A percentile compares a stretch with the other conserved stretches of the same genome.
phyloP scores from a whole-genome alignment of 2,329 filamentous ascomycete genomes.

The Didymella pinodella region DNA sequence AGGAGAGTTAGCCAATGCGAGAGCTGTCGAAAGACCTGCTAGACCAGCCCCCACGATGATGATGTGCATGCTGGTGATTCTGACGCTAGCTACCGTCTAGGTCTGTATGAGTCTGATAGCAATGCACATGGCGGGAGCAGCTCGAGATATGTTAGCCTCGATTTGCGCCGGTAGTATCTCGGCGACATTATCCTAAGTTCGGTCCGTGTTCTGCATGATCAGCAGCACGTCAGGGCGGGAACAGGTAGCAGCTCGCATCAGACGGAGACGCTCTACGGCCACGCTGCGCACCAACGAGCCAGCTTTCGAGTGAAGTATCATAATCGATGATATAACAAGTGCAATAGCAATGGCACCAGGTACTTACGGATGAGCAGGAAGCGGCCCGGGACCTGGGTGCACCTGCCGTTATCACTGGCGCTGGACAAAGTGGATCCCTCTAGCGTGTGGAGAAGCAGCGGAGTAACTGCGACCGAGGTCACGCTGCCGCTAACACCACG shows the following conservation, averaged over 20 bases:
- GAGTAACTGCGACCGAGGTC: constrained; percentile 18
- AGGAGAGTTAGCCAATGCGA: constrained; percentile 9
- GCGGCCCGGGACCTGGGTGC: not conserved
- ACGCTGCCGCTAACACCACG: constrained; percentile 14
- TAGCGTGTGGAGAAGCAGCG: constrained; percentile 16
- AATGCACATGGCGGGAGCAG: not conserved
- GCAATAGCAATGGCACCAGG: not conserved
- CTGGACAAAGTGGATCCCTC: not conserved
- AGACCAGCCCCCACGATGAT: constrained; percentile 17
- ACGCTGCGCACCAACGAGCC: not conserved
- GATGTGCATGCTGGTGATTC: constrained; percentile 4
- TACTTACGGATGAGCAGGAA: not conserved
- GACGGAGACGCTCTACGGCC: not conserved
- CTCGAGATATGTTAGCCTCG: not conserved
- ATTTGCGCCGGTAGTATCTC: not conserved
- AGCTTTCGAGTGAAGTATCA: not conserved
- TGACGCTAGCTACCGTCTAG: not conserved
- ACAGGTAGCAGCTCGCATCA: not conserved
- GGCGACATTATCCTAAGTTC: constrained; percentile 7
- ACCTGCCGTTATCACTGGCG: constrained; percentile 4
- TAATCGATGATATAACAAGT: too few species aligned
- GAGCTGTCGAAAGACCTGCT: constrained; percentile 17
- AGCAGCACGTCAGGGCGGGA: not conserved
- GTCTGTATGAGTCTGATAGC: not conserved
- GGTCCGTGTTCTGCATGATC: constrained; percentile 8